Percentiles rank a stretch among this genome's conserved stretches.
phyloP scores from a whole-genome alignment of 75 land plant genomes.

The Adiantum capillusveneris region DNA sequence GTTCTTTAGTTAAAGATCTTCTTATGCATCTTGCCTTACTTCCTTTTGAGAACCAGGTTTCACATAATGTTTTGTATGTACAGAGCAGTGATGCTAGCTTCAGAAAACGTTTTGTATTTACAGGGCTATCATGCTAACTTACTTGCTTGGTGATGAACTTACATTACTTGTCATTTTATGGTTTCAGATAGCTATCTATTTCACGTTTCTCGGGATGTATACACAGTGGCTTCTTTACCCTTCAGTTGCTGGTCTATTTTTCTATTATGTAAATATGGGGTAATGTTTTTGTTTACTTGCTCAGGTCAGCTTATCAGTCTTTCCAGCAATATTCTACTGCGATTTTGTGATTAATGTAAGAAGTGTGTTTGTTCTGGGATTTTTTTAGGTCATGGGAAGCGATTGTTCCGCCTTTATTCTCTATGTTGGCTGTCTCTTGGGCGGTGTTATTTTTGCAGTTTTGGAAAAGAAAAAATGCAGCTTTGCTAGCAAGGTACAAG shows the following conservation, averaged over 20 bases:
- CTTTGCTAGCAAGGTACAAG: conserved; percentile 79
- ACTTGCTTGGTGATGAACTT: no score
- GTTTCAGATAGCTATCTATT: conserved; percentile 74
- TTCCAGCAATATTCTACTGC: no score
- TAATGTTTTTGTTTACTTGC: conserved; percentile 10
- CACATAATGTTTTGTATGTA: no score
- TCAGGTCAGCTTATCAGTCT: not conserved
- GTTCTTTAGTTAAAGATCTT: no score
- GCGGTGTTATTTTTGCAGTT: conserved; percentile 84
- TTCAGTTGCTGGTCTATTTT: conserved; percentile 49
- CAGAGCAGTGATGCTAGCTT: no score
- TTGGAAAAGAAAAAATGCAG: conserved; percentile 88
- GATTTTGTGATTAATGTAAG: not conserved
- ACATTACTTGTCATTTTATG: no score
- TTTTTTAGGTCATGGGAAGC: conserved; percentile 47
- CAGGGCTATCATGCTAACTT: no score
- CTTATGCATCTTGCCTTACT: no score
- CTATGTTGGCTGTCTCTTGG: conserved; percentile 56
- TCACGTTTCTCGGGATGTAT: conserved; percentile 93
- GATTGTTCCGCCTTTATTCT: conserved; percentile 57
- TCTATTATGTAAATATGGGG: conserved; percentile 65
- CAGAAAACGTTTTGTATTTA: no score
- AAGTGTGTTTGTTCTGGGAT: not conserved
- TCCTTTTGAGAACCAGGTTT: no score
- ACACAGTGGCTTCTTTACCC: conserved; percentile 79